Conservation (phyloP, 768 basidiomycete genomes). For the Lactifluus hygrophoroides region DNA sequence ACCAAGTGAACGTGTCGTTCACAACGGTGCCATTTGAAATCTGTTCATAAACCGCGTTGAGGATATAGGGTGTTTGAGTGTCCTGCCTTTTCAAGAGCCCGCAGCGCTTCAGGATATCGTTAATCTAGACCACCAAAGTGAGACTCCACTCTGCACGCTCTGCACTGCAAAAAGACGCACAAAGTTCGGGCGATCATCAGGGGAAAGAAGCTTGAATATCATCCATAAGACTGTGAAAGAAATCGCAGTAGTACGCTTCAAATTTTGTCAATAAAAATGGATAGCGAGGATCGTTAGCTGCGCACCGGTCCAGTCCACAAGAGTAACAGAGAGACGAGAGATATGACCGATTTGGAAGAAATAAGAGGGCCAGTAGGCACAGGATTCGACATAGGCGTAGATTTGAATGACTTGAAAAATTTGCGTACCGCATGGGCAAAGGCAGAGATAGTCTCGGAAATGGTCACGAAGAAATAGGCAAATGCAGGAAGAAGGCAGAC, state of each 20-base stretch:
- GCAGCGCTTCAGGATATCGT: neutral
- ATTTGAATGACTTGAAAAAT: neutral
- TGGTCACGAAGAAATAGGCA: neutral
- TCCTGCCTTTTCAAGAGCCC: neutral
- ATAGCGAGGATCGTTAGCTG: too few relatives aligned
- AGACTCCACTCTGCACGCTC: neutral
- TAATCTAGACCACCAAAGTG: neutral
- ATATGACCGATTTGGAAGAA: neutral
- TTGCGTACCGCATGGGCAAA: neutral
- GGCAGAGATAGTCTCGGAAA: neutral
- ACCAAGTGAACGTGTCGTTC: neutral
- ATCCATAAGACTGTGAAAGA: neutral
- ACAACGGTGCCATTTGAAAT: neutral
- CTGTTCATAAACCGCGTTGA: constrained; percentile 5
- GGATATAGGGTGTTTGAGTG: neutral
- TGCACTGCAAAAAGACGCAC: neutral
- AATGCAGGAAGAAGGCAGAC: neutral
- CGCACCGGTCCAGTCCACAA: constrained; percentile 8
- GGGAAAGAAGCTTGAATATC: neutral
- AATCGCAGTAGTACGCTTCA: neutral
- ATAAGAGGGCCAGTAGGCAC: neutral
- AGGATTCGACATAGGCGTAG: neutral
- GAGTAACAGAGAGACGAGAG: neutral
- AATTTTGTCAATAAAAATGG: neutral
- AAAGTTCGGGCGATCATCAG: neutral